Percentiles rank a stretch among this genome's conserved stretches.
These are phyloP conservation scores for Alliaria petiolata DNA, from an alignment of 345 rosid species.

Conservation along the genomic window DNA sequence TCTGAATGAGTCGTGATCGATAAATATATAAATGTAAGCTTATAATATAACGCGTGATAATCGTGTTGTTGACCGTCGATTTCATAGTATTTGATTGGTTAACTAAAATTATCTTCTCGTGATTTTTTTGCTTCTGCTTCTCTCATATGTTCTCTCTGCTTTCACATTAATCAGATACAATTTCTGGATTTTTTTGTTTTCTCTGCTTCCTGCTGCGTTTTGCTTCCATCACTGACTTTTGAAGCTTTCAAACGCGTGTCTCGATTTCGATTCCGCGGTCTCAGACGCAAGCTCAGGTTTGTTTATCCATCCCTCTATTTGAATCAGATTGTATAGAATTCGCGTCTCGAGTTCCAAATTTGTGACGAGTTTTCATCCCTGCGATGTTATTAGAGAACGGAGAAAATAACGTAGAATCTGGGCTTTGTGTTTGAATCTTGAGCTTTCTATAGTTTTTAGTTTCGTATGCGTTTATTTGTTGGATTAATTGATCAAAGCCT, in stretches of 20 bases:
- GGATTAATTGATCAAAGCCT: not conserved
- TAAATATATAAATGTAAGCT: not conserved
- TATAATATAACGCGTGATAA: not conserved
- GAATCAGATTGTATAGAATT: not conserved
- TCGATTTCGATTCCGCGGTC: not conserved
- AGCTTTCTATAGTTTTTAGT: not conserved
- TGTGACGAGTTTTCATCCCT: not conserved
- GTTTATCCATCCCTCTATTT: not conserved
- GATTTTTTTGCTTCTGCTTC: not conserved
- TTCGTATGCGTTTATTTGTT: not conserved
- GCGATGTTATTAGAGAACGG: not conserved
- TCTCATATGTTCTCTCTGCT: not conserved
- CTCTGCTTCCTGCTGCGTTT: constrained; percentile 11
- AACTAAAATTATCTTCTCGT: not conserved
- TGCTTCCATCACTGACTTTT: not conserved
- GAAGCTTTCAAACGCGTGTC: constrained; percentile 11
- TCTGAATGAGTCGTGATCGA: not conserved
- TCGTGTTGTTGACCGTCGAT: constrained; percentile 23
- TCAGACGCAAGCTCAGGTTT: constrained; percentile 2
- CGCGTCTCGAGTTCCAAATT: not conserved
- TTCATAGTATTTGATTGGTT: not conserved
- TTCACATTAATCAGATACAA: not conserved
- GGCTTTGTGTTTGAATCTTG: not conserved
- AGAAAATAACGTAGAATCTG: constrained; percentile 6
- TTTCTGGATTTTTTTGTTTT: not conserved